A percentile compares a stretch with the other conserved stretches of the same genome.
Conservation (phyloP, 192 early-diverging fungal genomes). For the Linnemannia hyalina region DNA sequence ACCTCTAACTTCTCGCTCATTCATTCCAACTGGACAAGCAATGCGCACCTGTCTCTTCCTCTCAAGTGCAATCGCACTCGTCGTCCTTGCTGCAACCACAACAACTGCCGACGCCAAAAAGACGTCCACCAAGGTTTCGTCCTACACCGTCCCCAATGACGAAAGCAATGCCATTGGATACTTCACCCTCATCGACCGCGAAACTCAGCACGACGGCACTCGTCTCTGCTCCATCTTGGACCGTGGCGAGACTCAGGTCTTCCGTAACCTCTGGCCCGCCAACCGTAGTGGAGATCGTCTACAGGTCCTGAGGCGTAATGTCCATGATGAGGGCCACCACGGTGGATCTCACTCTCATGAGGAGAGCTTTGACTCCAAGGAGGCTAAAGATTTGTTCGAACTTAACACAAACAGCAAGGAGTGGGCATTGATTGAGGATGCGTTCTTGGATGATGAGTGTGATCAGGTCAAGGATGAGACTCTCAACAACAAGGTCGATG, state of each 20-base stretch:
- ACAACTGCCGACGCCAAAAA: neutral
- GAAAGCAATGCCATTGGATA: conserved; percentile 18
- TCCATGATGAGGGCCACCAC: conserved; percentile 34
- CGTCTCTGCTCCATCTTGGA: conserved; percentile 38
- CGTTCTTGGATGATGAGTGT: conserved; percentile 26
- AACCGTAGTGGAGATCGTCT: conserved; percentile 18
- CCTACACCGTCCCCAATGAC: conserved; percentile 26
- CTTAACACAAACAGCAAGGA: conserved; percentile 33
- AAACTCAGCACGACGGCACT: neutral
- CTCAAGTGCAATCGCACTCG: conserved; percentile 40
- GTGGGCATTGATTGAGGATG: conserved; percentile 4
- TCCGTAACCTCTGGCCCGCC: conserved; percentile 41
- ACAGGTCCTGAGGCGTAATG: conserved; percentile 25
- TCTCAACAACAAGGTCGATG: neutral
- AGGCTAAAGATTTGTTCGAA: conserved; percentile 28
- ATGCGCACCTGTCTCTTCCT: conserved; percentile 54
- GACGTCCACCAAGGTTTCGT: neutral
- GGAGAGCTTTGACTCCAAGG: neutral
- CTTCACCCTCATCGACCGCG: conserved; percentile 34
- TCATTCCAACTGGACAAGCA: neutral
- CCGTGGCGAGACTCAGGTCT: conserved; percentile 35
- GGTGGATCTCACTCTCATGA: conserved; percentile 9
- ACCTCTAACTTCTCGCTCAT: neutral
- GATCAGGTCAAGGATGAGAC: conserved; percentile 18
- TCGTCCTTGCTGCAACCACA: conserved; percentile 10